These are phyloP conservation scores for Parvularia atlantis DNA, from an alignment of 78 protist species.

Conservation along the genomic window DNA sequence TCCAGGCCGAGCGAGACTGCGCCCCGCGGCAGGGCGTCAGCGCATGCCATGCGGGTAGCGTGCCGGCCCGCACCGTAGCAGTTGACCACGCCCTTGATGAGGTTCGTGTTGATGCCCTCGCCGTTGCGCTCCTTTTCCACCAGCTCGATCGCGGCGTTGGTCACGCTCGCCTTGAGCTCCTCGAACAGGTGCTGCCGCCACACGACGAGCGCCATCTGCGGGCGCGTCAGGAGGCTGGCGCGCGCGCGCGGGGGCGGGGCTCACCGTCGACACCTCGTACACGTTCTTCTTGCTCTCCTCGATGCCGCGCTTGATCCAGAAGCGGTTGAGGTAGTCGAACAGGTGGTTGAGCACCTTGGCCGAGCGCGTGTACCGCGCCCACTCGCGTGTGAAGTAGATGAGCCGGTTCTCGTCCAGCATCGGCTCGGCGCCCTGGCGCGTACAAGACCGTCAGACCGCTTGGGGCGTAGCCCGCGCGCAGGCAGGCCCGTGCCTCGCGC, in stretches of 20 bases:
- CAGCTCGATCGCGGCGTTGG: constrained; percentile 29
- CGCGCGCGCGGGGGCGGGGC: neutral
- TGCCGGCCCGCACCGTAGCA: constrained; percentile 5
- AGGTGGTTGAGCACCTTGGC: neutral
- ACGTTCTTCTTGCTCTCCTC: constrained; percentile 54
- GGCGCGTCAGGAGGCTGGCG: too few relatives aligned
- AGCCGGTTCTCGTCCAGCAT: neutral
- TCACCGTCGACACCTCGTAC: constrained; percentile 44
- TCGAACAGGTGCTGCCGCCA: constrained; percentile 60
- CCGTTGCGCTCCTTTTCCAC: constrained; percentile 64
- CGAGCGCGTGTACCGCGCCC: neutral
- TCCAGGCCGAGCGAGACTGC: too few relatives aligned
- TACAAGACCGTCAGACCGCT: too few relatives aligned
- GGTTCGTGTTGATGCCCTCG: constrained; percentile 46
- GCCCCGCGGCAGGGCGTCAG: too few relatives aligned
- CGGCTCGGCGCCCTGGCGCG: neutral
- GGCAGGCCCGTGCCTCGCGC: too few relatives aligned
- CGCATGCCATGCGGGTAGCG: too few relatives aligned
- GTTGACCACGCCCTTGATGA: constrained; percentile 44
- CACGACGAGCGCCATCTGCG: constrained; percentile 47
- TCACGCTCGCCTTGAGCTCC: constrained; percentile 44
- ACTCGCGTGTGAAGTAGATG: neutral
- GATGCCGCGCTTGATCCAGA: constrained; percentile 57
- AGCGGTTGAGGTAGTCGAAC: constrained; percentile 39
- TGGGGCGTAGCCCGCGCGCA: too few relatives aligned